These are phyloP conservation scores for Bryoerythrophyllum caledonicum DNA, from an alignment of 225 moss, liverwort and hornwort species.

Conservation along the genomic window DNA sequence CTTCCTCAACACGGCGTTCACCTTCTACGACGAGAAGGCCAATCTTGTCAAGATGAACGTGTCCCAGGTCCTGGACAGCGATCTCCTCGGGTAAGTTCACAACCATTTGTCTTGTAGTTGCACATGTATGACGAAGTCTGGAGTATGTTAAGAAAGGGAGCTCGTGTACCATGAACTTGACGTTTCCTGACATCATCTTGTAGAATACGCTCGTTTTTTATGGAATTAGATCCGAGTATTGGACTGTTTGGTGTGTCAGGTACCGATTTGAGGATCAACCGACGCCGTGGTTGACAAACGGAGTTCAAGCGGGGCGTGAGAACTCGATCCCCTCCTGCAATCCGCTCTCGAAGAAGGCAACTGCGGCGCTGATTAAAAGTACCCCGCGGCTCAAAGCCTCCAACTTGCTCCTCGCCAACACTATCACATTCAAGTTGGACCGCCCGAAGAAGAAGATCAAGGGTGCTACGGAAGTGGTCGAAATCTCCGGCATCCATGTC, in stretches of 20 bases:
- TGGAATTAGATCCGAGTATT: background rate
- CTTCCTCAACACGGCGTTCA: slow-evolving; percentile 46
- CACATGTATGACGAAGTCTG: too few relatives aligned
- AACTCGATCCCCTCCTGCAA: background rate
- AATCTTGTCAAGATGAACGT: slow-evolving; percentile 44
- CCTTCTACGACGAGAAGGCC: slow-evolving; percentile 59
- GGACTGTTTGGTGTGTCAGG: background rate
- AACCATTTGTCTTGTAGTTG: too few relatives aligned
- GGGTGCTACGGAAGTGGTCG: background rate
- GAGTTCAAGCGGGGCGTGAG: background rate
- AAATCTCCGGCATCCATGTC: slow-evolving; percentile 7
- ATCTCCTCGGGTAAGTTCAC: background rate
- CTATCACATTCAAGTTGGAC: slow-evolving; percentile 12
- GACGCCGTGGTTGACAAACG: slow-evolving; percentile 23
- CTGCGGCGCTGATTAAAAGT: background rate
- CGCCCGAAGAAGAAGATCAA: background rate
- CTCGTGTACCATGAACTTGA: too few relatives aligned
- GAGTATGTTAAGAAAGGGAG: too few relatives aligned
- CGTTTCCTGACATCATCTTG: too few relatives aligned
- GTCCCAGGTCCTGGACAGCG: slow-evolving; percentile 26
- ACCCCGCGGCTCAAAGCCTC: background rate
- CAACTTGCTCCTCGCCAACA: rapidly evolving
- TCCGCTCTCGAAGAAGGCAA: background rate
- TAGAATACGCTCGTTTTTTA: too few relatives aligned
- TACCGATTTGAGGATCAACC: background rate